Evolutionary conservation across 306 rosid species (phyloP).

Genomic region (Castanospermum australe): DNA sequence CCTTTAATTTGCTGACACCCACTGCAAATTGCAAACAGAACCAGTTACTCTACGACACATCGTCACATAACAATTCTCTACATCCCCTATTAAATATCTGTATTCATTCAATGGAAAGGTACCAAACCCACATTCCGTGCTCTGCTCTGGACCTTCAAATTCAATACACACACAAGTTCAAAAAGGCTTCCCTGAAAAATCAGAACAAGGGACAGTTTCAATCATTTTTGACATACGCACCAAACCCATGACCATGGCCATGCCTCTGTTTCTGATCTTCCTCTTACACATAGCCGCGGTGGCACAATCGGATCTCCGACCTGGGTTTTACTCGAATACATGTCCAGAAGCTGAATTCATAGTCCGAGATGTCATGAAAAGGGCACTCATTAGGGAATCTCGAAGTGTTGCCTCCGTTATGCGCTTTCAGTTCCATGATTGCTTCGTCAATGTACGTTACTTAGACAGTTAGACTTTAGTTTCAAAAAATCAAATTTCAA

Average conservation of each 20-base stretch:
- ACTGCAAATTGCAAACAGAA: neutral
- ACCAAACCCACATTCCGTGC: neutral
- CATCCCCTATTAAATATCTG: neutral
- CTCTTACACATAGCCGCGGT: conserved; percentile 27
- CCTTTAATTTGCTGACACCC: neutral
- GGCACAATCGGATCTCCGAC: conserved; percentile 44
- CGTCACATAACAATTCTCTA: neutral
- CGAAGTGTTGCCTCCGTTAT: conserved; percentile 86
- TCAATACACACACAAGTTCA: neutral
- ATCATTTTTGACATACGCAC: neutral
- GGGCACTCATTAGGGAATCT: conserved; percentile 57
- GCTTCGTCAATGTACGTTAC: conserved; percentile 67
- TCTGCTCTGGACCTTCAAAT: neutral
- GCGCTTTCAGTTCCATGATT: conserved; percentile 89
- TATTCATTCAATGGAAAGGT: neutral
- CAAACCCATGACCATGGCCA: neutral
- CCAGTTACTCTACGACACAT: conserved; percentile 1
- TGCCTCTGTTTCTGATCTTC: conserved; percentile 23
- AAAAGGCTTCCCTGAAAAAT: too few species aligned
- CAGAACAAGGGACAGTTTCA: neutral
- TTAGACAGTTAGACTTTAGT: neutral
- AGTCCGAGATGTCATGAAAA: conserved; percentile 64
- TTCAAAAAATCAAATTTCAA: neutral
- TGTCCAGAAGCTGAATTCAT: conserved; percentile 66
- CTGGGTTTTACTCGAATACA: conserved; percentile 48